phyloP scores from a whole-genome alignment of 2,329 filamentous ascomycete species.

The Talaromyces piceae region DNA sequence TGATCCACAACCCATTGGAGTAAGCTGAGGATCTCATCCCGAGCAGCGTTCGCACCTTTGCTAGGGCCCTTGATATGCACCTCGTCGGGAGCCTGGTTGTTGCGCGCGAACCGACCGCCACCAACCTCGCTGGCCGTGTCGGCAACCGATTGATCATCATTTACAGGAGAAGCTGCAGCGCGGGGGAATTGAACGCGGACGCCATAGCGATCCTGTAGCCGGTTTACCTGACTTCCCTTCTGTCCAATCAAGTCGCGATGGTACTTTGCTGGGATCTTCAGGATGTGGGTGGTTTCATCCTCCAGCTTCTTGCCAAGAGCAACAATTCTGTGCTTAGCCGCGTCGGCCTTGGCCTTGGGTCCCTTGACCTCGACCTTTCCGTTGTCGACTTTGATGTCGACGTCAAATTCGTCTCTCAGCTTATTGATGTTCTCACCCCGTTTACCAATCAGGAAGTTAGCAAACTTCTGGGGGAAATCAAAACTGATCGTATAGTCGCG shows the following conservation, averaged over 20 bases:
- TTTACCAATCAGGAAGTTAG: slow-evolving; percentile 71
- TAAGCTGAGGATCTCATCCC: slow-evolving; percentile 82
- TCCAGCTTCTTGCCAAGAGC: slow-evolving; percentile 74
- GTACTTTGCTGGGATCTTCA: slow-evolving; percentile 90
- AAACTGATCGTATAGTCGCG: slow-evolving; percentile 79
- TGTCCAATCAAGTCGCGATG: slow-evolving; percentile 90
- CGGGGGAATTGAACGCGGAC: slow-evolving; percentile 96
- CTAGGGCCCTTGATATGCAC: slow-evolving; percentile 86
- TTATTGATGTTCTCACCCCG: slow-evolving; percentile 63
- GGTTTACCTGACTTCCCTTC: slow-evolving; percentile 80
- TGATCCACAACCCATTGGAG: slow-evolving; percentile 87
- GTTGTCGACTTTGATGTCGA: slow-evolving; percentile 81
- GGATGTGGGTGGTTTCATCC: slow-evolving; percentile 76
- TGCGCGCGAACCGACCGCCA: slow-evolving; percentile 53
- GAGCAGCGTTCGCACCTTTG: slow-evolving; percentile 84
- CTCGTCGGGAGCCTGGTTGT: slow-evolving; percentile 75
- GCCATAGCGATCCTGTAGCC: slow-evolving; percentile 83
- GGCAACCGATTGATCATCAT: slow-evolving; percentile 62
- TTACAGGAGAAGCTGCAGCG: slow-evolving; percentile 35
- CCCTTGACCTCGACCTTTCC: slow-evolving; percentile 95
- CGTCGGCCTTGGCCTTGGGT: slow-evolving; percentile 87
- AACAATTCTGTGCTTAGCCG: slow-evolving; percentile 73
- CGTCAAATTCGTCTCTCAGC: slow-evolving; percentile 61
- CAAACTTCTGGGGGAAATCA: slow-evolving; percentile 90
- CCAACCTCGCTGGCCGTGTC: slow-evolving; percentile 62